A percentile compares a stretch with the other conserved stretches of the same genome.
These are phyloP conservation scores for Leucoagaricus sp. DNA, from an alignment of 1,284 basidiomycete genomes.

Conservation along the genomic window DNA sequence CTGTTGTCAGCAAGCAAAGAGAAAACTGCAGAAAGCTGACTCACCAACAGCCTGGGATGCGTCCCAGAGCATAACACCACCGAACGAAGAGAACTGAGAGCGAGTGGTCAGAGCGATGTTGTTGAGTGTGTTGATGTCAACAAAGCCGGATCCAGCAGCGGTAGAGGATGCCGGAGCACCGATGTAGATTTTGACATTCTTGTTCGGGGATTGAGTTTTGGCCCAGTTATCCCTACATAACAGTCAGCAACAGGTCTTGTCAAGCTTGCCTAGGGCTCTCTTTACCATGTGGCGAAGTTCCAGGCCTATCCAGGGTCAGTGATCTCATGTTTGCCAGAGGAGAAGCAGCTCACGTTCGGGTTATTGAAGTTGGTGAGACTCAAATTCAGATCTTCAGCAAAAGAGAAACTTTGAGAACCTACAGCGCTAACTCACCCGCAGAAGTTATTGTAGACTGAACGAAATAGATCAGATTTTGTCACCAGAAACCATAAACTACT, in stretches of 20 bases:
- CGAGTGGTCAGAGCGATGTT: slow-evolving; percentile 56
- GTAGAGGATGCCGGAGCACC: slow-evolving; percentile 58
- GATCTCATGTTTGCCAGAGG: neutral
- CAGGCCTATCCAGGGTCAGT: slow-evolving; percentile 37
- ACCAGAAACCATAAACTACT: slow-evolving; percentile 12
- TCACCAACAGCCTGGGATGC: slow-evolving; percentile 67
- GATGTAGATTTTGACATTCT: slow-evolving; percentile 61
- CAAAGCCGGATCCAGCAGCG: slow-evolving; percentile 58
- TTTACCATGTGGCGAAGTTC: slow-evolving; percentile 54
- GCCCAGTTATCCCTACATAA: slow-evolving; percentile 60
- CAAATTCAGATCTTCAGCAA: neutral
- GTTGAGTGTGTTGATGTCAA: slow-evolving; percentile 47
- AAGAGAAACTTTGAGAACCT: neutral
- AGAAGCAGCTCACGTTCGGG: slow-evolving; percentile 23
- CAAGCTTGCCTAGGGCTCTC: neutral
- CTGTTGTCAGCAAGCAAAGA: neutral
- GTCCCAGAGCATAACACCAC: slow-evolving; percentile 76
- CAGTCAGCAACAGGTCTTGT: neutral
- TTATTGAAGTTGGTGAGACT: slow-evolving; percentile 29
- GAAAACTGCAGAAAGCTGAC: slow-evolving; percentile 9
- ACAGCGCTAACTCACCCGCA: slow-evolving; percentile 20
- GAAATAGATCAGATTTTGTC: neutral
- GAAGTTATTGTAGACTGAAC: slow-evolving; percentile 33
- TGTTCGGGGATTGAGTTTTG: slow-evolving; percentile 52
- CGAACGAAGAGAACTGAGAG: slow-evolving; percentile 68